These are phyloP conservation scores for Henckelia pumila DNA, from an alignment of 257 asterid species.

Conservation along the genomic window DNA sequence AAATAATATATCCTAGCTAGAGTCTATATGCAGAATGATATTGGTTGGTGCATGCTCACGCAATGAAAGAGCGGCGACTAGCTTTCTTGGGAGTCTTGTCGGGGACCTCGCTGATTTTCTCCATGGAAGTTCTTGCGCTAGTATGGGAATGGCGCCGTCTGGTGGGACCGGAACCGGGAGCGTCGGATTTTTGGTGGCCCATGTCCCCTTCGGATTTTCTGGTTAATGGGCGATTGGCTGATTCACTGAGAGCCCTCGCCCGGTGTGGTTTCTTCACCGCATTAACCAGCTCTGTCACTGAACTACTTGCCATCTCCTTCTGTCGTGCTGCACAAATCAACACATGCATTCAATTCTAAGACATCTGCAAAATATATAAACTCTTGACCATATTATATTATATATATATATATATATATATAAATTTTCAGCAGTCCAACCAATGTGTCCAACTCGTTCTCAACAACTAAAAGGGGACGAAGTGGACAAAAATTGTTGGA, in stretches of 20 bases:
- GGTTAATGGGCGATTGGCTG: constrained; percentile 58
- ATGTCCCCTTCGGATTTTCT: constrained; percentile 55
- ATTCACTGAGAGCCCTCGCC: constrained; percentile 80
- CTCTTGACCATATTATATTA: too few species aligned
- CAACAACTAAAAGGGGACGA: too few species aligned
- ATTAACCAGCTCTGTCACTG: constrained; percentile 72
- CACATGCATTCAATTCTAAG: not conserved
- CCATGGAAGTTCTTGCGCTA: constrained; percentile 65
- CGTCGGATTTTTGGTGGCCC: constrained; percentile 34
- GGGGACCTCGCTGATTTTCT: constrained; percentile 64
- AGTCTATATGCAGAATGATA: not conserved
- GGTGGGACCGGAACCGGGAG: constrained; percentile 39
- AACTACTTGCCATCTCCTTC: constrained; percentile 65
- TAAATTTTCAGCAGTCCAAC: too few species aligned
- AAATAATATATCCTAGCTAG: too few species aligned
- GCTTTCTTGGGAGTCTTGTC: constrained; percentile 60
- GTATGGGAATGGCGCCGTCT: constrained; percentile 93
- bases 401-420: too few species aligned
- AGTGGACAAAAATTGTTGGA: too few species aligned
- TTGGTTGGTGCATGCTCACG: constrained; percentile 43
- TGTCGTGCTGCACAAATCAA: constrained; percentile 56
- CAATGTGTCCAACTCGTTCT: too few species aligned
- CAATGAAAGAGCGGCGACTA: constrained; percentile 71
- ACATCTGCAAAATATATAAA: not conserved
- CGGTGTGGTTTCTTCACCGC: constrained; percentile 74